Base-by-base conservation (phyloP, 2,329 filamentous ascomycete genomes). In the Arachnomyces sp. region DNA sequence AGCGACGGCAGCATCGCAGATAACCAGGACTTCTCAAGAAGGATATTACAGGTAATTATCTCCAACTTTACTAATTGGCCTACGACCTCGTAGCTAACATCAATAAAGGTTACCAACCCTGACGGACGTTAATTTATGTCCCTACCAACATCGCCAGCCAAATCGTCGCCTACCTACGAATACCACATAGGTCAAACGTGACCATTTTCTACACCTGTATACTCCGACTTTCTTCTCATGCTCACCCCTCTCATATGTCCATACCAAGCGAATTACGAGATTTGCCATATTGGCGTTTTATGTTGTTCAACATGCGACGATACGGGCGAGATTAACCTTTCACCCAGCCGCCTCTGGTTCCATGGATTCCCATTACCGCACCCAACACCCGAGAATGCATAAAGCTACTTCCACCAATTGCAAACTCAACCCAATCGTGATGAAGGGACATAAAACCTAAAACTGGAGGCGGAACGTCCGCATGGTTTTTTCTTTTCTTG, bases 1-100 rank as follows among this genome's bases (percentile, higher is more conserved):
- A 95, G 90, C 66, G 86, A 92, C 56, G 90, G 90, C 52, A 95
- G 89, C 64, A 95, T 96, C 63, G 90, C 89, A 38, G 90, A 96
- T 63, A 93, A 95, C 66, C 81, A 94, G 66, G 90, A 96, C 63
- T 96, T 94, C 68, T 95, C 90, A 47, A 80, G 90, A 67, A 84
- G 85, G 67, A 95, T 96, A 65, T 76, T 96, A 58, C 85, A 93
- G 79, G 90, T 94, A 75, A 50, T 77, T 68, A 34, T 25, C 35
- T 8, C 31, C 13, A 31, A 18, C 28, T 34, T 35, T 2, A 7
- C 12, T 4, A 3, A 17, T n/a, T 31, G 3, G 8, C 7, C 12
- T 28, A 3, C 13, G 7, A 7, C 28, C 12, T 25, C 20, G 20
- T 25, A 15, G 17, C 40, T 45, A 43, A 43, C 20, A 36, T 8